phyloP scores from a whole-genome alignment of 108 stramenopile genomes.

The Skeletonema menzelii region DNA sequence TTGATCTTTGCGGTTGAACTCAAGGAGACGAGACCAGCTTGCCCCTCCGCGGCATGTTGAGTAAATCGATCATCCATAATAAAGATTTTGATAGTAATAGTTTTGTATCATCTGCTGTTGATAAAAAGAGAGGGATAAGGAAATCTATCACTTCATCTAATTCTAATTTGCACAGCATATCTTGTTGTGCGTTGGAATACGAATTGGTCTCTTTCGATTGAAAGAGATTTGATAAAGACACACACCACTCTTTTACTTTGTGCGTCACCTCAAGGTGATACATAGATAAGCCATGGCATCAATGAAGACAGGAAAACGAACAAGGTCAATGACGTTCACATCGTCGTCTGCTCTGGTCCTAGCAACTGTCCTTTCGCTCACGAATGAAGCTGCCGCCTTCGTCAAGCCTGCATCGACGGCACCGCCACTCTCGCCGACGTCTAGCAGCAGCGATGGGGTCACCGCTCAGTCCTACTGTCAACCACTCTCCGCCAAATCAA shows the following conservation, averaged over 20 bases:
- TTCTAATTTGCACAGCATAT: neutral
- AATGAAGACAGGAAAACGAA: constrained; percentile 11
- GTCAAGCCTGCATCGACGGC: neutral
- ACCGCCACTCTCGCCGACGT: neutral
- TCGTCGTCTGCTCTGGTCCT: constrained; percentile 10
- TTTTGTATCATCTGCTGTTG: too few relatives aligned
- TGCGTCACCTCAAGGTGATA: neutral
- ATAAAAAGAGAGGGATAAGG: neutral
- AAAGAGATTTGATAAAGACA: neutral
- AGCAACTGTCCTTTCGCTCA: constrained; percentile 10
- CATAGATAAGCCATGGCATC: neutral
- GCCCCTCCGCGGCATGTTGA: neutral
- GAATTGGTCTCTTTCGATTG: neutral
- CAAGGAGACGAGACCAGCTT: neutral
- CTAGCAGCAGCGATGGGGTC: neutral
- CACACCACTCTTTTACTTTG: neutral
- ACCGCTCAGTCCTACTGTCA: neutral
- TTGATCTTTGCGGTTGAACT: neutral
- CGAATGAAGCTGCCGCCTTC: neutral
- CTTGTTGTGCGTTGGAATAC: neutral
- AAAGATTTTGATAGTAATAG: neutral
- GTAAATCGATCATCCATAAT: neutral
- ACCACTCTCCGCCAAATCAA: constrained; percentile 9
- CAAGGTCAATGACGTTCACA: constrained; percentile 19
- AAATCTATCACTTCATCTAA: neutral